Base-by-base conservation (phyloP, 2,329 filamentous ascomycete species). In the Xylogone sp. region DNA sequence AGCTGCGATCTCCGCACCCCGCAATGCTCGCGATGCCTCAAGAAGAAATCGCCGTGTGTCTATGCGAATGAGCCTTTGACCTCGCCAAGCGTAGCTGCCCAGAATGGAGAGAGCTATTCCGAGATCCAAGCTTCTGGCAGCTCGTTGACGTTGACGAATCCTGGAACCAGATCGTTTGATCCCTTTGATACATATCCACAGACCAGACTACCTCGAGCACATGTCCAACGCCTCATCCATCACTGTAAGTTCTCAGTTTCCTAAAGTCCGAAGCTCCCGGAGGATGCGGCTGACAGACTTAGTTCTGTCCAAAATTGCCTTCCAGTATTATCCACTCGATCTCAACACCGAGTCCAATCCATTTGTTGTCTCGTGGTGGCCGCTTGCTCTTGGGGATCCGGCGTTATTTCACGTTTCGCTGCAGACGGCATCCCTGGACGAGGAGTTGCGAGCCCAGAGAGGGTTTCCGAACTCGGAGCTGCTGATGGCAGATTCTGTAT, bases 351-450 rank as follows among this genome's bases (percentile, higher is more conserved):
- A 63, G 0, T 78, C 79, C 7, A 83, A 83, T 56, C 79, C 79
- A 0, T 83, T 83, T 53, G 65, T 83, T 18, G 66, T 81, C 6
- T 81, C 78, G 0, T 83, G 80, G 80, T 83, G 80, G 79, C 80
- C 80, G 0, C 68, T 78, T 1, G 78, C 79, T 1, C 69, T 83
- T 0, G 73, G 69, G 0, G 79, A 83, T 50, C 77, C 79, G 0
- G 77, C 77, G 3, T 58, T 83, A 1, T 83, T 83, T 49, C 78
- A 83, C 56, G 78, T 83, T 21, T 82, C 78, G 2, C 67, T 83
- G 12, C 79, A 82, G 58, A 82, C 79, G 4, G 79, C 79, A 42
- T 82, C 71, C 34, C 71, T 82, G 0, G 78, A 83, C 52, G 72
- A 81, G 24, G 79, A 83, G 57, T 53, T 76, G 10, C 58, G 69